Evolutionary conservation across 2,329 filamentous ascomycete genomes (phyloP), one percentile per base, ranked within the genome.

Genomic region (Hymenoscyphus occultus): DNA sequence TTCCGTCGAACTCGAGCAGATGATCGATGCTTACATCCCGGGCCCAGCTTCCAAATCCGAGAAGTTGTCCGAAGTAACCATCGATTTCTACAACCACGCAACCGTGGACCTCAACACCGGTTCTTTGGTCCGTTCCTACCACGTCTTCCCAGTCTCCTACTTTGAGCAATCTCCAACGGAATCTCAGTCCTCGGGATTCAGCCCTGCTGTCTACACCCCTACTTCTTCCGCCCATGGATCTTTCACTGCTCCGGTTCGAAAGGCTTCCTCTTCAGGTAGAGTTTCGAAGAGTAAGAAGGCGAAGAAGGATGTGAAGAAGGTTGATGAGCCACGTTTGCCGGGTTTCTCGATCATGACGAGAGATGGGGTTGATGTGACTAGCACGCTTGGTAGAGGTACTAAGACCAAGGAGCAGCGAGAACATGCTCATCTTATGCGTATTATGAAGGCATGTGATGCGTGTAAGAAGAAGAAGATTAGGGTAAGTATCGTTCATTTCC

Each of bases 321-420:
- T 72, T 61, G 64, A 68, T 4, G 71, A 74, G 61, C 42, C 67
- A 5, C 64, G 71, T 68, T 75, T 87, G 22, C 85, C 85, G 7
- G 86, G 86, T 61, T 88, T 89, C 84, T 86, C 86, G 74, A 89
- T 89, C 68, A 81, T 89, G 78, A 89, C 86, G 65, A 84, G 81
- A 74, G 85, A 87, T 68, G 86, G 86, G 59, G 77, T 78, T 54
- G 86, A 89, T 73, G 83, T 89, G 64, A 89, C 86, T 56, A 84
- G 86, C 75, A 81, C 83, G 63, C 84, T 84, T 14, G 86, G 84
- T 16, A 81, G 86, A 48, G 85, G 86, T 40, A 85, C 82, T 75
- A 89, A 88, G 78, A 87, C 86, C 61, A 87, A 86, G 80, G 86
- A 88, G 78, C 86, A 89, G 78, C 82, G 86, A 40, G 86, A 88